Base-by-base conservation (phyloP, 1,284 basidiomycete species). In the Lentinula novae-zelandiae region DNA sequence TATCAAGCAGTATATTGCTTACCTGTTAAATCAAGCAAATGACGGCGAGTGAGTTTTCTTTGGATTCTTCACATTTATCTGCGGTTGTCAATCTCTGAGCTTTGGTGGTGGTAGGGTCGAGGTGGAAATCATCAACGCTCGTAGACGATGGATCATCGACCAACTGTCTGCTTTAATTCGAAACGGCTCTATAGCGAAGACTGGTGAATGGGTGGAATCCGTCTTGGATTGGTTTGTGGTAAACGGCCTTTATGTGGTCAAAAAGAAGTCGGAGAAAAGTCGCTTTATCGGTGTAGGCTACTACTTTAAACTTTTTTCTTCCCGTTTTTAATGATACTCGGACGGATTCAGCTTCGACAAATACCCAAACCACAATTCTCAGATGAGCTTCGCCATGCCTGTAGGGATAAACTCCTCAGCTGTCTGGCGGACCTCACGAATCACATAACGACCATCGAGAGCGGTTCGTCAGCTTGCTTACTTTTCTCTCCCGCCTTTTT, bases 211-310 rank as follows among this genome's bases (percentile, higher is more conserved):
- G 86, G 78, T 96, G 20, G 76, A 83, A 60, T 78, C 81, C 9
- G 77, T 95, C 53, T 79, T 98, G 44, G 86, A 95, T 65, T 96
- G 94, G 84, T 78, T 98, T 42, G 76, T 84, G 53, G 83, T 94
- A 4, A 83, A 96, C 68, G 95, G 95, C 0, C 83, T 96, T 63
- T 97, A 95, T 72, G 75, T 86, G 50, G 76, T 89, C 64, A 81
- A 83, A 67, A 94, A 92, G 75, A 86, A 85, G 68, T 84, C 86
- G 59, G 85, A 87, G 67, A 92, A 90, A 70, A 88, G 82, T 65
- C 61, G 76, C 1, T 79, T 87, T 63, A 66, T 73, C 60, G 82
- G 82, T 67, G 92, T 94, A 73, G 64, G 87, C 82, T 58, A 53
- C 57, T 2, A 27, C 50, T 58, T 61, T 15, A 58, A 33, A 27